Percentiles rank a stretch among this genome's conserved stretches.
Conservation (phyloP, 2,329 filamentous ascomycete genomes). For the Hypoxylon sp. region DNA sequence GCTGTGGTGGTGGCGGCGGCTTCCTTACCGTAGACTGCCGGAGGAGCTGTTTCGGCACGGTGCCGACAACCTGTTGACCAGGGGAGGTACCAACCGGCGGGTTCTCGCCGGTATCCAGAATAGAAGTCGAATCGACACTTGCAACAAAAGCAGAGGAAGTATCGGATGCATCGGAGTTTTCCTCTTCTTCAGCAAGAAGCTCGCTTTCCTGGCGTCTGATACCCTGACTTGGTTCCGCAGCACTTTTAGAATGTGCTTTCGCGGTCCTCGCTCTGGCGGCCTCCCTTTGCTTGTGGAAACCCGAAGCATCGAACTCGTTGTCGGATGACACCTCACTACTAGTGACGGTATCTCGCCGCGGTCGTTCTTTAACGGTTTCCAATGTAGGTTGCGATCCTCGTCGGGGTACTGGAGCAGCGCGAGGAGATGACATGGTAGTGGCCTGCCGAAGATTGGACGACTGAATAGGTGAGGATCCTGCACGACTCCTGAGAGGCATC, state of each 20-base stretch:
- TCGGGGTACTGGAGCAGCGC: conserved; percentile 63
- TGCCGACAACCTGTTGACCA: conserved; percentile 73
- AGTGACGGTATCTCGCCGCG: conserved; percentile 81
- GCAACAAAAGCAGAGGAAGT: conserved; percentile 76
- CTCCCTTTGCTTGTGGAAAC: conserved; percentile 75
- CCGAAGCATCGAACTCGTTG: conserved; percentile 80
- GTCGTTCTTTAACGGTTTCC: conserved; percentile 78
- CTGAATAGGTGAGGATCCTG: conserved; percentile 89
- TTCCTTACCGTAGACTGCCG: conserved; percentile 76
- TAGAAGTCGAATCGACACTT: conserved; percentile 79
- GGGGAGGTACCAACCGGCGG: conserved; percentile 69
- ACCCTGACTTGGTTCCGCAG: conserved; percentile 63
- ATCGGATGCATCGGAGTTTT: conserved; percentile 73
- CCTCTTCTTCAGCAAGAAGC: conserved; percentile 70
- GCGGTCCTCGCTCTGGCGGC: conserved; percentile 69
- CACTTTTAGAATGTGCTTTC: conserved; percentile 68
- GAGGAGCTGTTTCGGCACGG: conserved; percentile 72
- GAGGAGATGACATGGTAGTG: conserved; percentile 64
- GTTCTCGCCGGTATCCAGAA: conserved; percentile 76
- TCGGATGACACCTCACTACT: conserved; percentile 88
- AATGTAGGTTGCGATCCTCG: conserved; percentile 80
- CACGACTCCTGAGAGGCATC: conserved; percentile 88
- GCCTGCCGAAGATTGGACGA: conserved; percentile 73
- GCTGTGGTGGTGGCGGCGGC: conserved; percentile 69
- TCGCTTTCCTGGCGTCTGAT: conserved; percentile 64